Conservation (phyloP, 2,329 filamentous ascomycete genomes). For the Diaporthe velutina region DNA sequence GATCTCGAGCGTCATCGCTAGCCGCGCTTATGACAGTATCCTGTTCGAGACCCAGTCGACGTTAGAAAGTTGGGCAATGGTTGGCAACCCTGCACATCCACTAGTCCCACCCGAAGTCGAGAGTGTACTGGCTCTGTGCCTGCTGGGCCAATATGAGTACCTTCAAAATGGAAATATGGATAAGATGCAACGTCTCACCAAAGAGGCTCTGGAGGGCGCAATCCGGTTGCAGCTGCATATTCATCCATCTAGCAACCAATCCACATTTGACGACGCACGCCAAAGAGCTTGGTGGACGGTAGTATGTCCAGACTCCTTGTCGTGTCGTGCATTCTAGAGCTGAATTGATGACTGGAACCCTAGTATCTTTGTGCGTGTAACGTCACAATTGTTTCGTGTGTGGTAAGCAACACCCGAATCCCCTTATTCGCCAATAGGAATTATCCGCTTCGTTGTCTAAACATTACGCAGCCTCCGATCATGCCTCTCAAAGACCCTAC, state of each 20-base stretch:
- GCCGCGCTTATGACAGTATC: neutral
- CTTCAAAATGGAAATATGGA: neutral
- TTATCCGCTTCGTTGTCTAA: neutral
- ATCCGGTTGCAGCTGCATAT: neutral
- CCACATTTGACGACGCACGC: neutral
- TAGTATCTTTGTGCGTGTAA: slow-evolving; percentile 11
- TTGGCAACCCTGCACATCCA: neutral
- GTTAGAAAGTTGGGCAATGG: neutral
- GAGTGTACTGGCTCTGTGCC: neutral
- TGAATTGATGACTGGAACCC: neutral
- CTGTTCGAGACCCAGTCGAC: neutral
- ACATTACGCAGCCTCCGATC: neutral
- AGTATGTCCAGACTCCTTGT: neutral
- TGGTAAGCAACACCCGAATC: neutral
- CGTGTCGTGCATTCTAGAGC: neutral
- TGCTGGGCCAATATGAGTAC: neutral
- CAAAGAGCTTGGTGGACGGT: slow-evolving; percentile 1
- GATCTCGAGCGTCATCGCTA: neutral
- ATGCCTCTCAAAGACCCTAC: neutral
- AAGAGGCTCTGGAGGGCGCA: neutral
- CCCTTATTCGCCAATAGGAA: neutral
- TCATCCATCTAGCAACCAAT: neutral
- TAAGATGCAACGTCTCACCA: neutral
- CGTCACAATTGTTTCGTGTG: neutral
- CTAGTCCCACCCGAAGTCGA: neutral